Percentiles rank a stretch among this genome's conserved stretches.
Conservation (phyloP, 768 basidiomycete species). For the Lenzites betulinus region DNA sequence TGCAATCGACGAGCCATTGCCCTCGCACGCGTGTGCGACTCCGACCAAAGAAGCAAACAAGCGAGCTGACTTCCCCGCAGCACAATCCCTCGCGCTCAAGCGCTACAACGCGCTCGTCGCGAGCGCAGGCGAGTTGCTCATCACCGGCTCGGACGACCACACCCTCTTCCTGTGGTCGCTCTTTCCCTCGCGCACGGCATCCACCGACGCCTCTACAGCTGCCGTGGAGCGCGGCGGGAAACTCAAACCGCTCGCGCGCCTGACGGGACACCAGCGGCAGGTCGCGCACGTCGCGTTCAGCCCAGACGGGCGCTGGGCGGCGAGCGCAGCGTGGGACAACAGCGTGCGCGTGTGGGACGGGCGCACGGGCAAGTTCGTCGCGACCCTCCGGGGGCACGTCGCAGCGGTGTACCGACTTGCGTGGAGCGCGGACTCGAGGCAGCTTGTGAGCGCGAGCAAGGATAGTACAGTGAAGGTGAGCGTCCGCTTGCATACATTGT, state of each 20-base stretch:
- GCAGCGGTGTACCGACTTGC: conserved; percentile 92
- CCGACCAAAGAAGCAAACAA: neutral
- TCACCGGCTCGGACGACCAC: conserved; percentile 97
- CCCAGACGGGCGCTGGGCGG: conserved; percentile 91
- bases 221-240: conserved; percentile 44
- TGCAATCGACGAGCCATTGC: neutral
- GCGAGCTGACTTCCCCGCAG: conserved; percentile 40
- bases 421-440: conserved; percentile 92
- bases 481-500: neutral
- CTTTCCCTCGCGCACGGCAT: conserved; percentile 51
- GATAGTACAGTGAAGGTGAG: conserved; percentile 93
- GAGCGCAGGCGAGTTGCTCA: conserved; percentile 74
- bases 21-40: conserved; percentile 3
- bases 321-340: conserved; percentile 89
- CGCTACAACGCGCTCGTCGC: conserved; percentile 76
- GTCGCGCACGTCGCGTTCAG: conserved; percentile 93
- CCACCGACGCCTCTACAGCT: conserved; percentile 39
- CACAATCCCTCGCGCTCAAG: conserved; percentile 70
- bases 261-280: conserved; percentile 95
- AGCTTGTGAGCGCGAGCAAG: conserved; percentile 93
- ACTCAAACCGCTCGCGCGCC: conserved; percentile 70
- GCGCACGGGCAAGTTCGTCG: conserved; percentile 81
- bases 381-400: conserved; percentile 89
- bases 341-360: conserved; percentile 93
- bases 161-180: conserved; percentile 96